Conservation (phyloP, 345 rosid species). For the Rubroshorea leprosula region DNA sequence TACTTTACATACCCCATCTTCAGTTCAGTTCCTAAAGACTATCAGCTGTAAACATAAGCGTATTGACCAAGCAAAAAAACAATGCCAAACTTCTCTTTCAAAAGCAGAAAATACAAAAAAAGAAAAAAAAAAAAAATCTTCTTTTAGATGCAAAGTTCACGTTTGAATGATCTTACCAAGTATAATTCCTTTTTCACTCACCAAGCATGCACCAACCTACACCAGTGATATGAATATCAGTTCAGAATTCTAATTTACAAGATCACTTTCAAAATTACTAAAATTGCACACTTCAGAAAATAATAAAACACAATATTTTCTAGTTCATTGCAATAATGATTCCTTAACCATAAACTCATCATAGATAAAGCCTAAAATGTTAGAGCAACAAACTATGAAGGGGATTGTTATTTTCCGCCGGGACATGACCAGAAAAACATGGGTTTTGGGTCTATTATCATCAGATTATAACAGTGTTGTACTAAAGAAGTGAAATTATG, state of each 20-base stretch:
- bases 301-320: too few species aligned
- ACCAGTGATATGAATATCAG: slow-evolving; percentile 7
- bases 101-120: not conserved
- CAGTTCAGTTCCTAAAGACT: not conserved
- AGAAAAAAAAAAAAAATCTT: too few species aligned
- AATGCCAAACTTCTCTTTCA: not conserved
- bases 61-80: not conserved
- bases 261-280: slow-evolving; percentile 2
- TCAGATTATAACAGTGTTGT: too few species aligned
- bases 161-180: slow-evolving; percentile 52
- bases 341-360: not conserved
- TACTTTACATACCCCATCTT: not conserved
- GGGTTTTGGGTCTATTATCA: too few species aligned
- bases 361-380: too few species aligned
- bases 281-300: too few species aligned
- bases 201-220: slow-evolving; percentile 96
- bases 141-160: not conserved
- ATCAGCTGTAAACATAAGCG: not conserved
- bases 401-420: too few species aligned
- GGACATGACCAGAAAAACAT: too few species aligned
- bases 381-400: too few species aligned
- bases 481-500: slow-evolving; percentile 8
- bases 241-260: not conserved
- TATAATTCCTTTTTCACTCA: slow-evolving; percentile 77
- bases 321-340: not conserved